A percentile compares a stretch with the other conserved stretches of the same genome.
Evolutionary conservation across 164 flowering plant species (phyloP).

Genomic region (Houttuynia cordata): DNA sequence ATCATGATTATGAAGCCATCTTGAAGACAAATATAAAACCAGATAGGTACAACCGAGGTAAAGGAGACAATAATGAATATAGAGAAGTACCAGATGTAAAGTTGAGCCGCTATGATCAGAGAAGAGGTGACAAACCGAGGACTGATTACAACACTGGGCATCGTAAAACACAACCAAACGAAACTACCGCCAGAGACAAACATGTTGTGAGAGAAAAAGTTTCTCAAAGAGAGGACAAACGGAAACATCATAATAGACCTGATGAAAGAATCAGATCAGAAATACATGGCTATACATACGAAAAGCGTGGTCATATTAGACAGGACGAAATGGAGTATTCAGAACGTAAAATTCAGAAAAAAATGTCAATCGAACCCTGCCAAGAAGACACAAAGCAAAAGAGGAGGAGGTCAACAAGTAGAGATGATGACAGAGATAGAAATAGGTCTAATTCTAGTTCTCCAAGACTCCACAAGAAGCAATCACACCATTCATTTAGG

Average conservation of each 20-base stretch:
- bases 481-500: slow-evolving; percentile 24
- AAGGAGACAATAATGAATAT: slow-evolving; percentile 7
- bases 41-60: slow-evolving; percentile 10
- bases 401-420: slow-evolving; percentile 67
- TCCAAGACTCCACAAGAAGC: slow-evolving; percentile 38
- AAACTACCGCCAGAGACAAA: slow-evolving; percentile 21
- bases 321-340: slow-evolving; percentile 19
- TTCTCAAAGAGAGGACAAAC: slow-evolving; percentile 43
- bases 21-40: slow-evolving; percentile 17
- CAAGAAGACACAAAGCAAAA: slow-evolving; percentile 40
- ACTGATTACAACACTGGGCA: slow-evolving; percentile 17
- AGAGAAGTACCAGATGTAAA: slow-evolving; percentile 12
- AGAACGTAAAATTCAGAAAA: slow-evolving; percentile 34
- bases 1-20: slow-evolving; percentile 14
- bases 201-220: slow-evolving; percentile 23
- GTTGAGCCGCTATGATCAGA: slow-evolving; percentile 17
- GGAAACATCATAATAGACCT: slow-evolving; percentile 32
- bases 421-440: slow-evolving; percentile 39
- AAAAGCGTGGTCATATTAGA: slow-evolving; percentile 27
- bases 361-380: slow-evolving; percentile 25
- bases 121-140: slow-evolving; percentile 16
- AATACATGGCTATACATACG: slow-evolving; percentile 11
- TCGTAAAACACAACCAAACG: slow-evolving; percentile 25
- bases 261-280: slow-evolving; percentile 24
- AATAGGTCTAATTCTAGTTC: slow-evolving; percentile 45